Evolutionary conservation across 2,329 filamentous ascomycete genomes (phyloP).

Genomic region (Aureobasidium sp.): DNA sequence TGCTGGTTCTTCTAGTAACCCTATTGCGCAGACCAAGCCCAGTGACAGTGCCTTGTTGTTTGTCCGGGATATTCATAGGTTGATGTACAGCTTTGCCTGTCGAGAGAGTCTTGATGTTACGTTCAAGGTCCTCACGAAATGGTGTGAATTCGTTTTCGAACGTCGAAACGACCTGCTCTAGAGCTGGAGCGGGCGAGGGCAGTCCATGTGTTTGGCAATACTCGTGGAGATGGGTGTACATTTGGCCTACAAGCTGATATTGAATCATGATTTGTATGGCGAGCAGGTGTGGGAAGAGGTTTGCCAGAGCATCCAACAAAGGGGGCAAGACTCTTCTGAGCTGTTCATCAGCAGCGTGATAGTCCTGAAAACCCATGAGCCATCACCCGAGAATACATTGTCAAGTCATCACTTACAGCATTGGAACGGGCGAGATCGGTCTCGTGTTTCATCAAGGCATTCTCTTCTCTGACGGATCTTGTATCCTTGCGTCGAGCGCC

Average conservation of each 20-base stretch:
- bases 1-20: constrained; percentile 14
- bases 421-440: constrained; percentile 57
- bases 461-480: constrained; percentile 65
- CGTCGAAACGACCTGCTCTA: constrained; percentile 59
- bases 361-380: constrained; percentile 40
- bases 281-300: constrained; percentile 64
- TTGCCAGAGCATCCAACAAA: constrained; percentile 62
- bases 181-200: constrained; percentile 62
- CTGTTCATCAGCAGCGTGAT: constrained; percentile 66
- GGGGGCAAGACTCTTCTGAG: constrained; percentile 63
- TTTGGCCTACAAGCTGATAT: constrained; percentile 66
- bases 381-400: background rate
- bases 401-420: constrained; percentile 42
- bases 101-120: constrained; percentile 51
- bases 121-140: constrained; percentile 58
- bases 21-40: constrained; percentile 40
- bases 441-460: constrained; percentile 61
- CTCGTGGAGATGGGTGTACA: constrained; percentile 68
- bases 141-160: constrained; percentile 59
- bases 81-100: constrained; percentile 58
- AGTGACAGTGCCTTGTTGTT: constrained; percentile 37
- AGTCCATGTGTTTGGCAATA: constrained; percentile 63
- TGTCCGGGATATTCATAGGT: constrained; percentile 43
- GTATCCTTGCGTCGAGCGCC: constrained; percentile 61
- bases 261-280: constrained; percentile 65